Conservation (phyloP, 2,329 filamentous ascomycete species). For the Knoxdaviesia proteae region DNA sequence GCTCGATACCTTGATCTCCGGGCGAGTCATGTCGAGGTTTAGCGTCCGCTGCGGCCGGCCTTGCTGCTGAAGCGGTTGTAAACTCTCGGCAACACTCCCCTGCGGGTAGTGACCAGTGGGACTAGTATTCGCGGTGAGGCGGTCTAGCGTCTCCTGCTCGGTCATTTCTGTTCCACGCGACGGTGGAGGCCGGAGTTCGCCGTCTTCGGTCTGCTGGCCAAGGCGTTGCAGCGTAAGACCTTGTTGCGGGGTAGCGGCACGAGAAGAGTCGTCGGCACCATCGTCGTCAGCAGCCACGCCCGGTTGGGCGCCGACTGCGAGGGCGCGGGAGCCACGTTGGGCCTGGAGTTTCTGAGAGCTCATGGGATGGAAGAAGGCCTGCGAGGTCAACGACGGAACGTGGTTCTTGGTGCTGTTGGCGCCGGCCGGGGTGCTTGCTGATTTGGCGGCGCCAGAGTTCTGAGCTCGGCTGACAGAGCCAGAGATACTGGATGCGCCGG, state of each 20-base stretch:
- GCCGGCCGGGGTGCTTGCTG: constrained; percentile 29
- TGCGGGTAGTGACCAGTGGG: constrained; percentile 38
- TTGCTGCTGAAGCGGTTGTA: constrained; percentile 43
- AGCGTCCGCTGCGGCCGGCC: constrained; percentile 1
- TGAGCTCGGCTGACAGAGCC: not conserved
- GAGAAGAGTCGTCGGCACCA: too few relatives aligned
- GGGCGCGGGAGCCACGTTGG: constrained; percentile 34
- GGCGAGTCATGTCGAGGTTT: too few relatives aligned
- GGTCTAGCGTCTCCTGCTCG: constrained; percentile 49
- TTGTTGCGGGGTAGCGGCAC: not conserved
- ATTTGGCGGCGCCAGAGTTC: constrained; percentile 13
- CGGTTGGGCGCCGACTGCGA: too few relatives aligned
- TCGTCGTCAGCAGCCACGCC: too few relatives aligned
- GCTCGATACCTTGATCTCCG: constrained; percentile 9
- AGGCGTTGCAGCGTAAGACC: not conserved
- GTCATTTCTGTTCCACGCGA: constrained; percentile 70
- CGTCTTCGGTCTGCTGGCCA: constrained; percentile 14
- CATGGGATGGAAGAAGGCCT: constrained; percentile 91
- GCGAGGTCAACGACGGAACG: constrained; percentile 70
- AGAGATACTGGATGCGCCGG: constrained; percentile 4
- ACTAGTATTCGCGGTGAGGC: constrained; percentile 53
- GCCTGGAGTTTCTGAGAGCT: constrained; percentile 88
- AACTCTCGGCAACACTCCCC: constrained; percentile 54
- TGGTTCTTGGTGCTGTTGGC: constrained; percentile 50
- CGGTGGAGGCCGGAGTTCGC: constrained; percentile 36